Percentiles rank a stretch among this genome's conserved stretches.
phyloP scores from a whole-genome alignment of 768 basidiomycete species.

The Pulveroboletus sp. region DNA sequence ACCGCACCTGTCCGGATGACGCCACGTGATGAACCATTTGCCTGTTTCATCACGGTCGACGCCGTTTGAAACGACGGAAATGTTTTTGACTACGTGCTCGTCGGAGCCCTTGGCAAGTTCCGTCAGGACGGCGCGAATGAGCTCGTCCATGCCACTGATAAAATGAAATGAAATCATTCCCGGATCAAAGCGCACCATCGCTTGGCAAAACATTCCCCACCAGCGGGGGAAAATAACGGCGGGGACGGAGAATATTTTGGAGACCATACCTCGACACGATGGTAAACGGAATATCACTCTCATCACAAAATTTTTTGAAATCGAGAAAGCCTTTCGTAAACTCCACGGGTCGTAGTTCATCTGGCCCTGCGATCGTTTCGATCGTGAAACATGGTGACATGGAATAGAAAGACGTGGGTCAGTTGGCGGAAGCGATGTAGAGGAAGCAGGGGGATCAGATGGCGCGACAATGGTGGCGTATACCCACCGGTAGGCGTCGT shows the following conservation, averaged over 20 bases:
- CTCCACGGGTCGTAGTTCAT: conserved; percentile 9
- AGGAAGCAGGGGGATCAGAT: neutral
- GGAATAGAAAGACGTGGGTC: neutral
- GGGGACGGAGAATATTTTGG: neutral
- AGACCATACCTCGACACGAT: conserved; percentile 81
- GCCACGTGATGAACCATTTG: conserved; percentile 76
- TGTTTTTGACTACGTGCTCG: conserved; percentile 62
- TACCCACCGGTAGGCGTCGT: conserved; percentile 52
- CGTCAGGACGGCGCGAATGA: conserved; percentile 87
- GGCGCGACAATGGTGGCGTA: neutral
- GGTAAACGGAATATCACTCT: conserved; percentile 77
- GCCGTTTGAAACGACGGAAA: conserved; percentile 94
- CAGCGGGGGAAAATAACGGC: neutral
- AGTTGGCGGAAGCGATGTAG: neutral
- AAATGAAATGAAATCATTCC: neutral
- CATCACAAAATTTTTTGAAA: conserved; percentile 83
- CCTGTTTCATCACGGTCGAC: conserved; percentile 59
- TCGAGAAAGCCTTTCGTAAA: conserved; percentile 64
- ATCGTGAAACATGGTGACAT: neutral
- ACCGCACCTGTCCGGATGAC: conserved; percentile 81
- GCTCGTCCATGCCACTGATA: conserved; percentile 83
- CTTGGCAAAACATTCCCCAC: neutral
- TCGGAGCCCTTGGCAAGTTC: conserved; percentile 51
- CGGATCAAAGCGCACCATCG: conserved; percentile 3
- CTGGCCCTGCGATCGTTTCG: conserved; percentile 4